These are phyloP conservation scores for Amanita thiersii DNA, from an alignment of 768 basidiomycete genomes.

Conservation along the genomic window DNA sequence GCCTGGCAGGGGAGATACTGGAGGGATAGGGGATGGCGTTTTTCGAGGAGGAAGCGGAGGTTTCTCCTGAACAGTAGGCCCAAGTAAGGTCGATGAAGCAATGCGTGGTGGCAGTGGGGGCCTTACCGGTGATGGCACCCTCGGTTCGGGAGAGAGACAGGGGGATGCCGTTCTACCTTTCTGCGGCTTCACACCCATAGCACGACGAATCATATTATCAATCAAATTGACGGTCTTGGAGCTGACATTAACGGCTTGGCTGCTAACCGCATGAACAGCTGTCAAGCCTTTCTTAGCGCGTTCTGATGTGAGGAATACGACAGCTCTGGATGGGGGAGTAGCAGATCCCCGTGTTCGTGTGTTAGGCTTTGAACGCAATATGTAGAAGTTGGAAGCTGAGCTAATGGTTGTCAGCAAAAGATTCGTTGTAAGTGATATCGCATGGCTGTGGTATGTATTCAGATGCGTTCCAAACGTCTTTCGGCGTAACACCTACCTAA, in stretches of 20 bases:
- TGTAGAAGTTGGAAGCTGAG: slow-evolving; percentile 53
- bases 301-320: slow-evolving; percentile 55
- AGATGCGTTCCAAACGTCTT: neutral
- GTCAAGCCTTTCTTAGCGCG: slow-evolving; percentile 49
- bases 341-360: slow-evolving; percentile 24
- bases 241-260: slow-evolving; percentile 60
- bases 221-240: slow-evolving; percentile 52
- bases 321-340: slow-evolving; percentile 31
- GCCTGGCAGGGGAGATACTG: slow-evolving; percentile 20
- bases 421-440: slow-evolving; percentile 59
- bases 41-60: slow-evolving; percentile 25
- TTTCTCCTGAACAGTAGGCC: slow-evolving; percentile 11
- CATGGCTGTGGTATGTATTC: slow-evolving; percentile 34
- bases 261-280: slow-evolving; percentile 55
- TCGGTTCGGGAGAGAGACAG: slow-evolving; percentile 15
- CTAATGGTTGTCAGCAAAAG: slow-evolving; percentile 56
- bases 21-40: slow-evolving; percentile 23
- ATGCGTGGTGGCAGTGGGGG: slow-evolving; percentile 3
- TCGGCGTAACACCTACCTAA: slow-evolving; percentile 38
- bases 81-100: neutral
- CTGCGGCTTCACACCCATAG: slow-evolving; percentile 40
- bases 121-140: slow-evolving; percentile 1
- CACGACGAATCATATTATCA: slow-evolving; percentile 50
- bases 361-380: slow-evolving; percentile 45
- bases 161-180: slow-evolving; percentile 15